Evolutionary conservation across 305 asterid species (phyloP).

Genomic region (Nicotiana rustica): DNA sequence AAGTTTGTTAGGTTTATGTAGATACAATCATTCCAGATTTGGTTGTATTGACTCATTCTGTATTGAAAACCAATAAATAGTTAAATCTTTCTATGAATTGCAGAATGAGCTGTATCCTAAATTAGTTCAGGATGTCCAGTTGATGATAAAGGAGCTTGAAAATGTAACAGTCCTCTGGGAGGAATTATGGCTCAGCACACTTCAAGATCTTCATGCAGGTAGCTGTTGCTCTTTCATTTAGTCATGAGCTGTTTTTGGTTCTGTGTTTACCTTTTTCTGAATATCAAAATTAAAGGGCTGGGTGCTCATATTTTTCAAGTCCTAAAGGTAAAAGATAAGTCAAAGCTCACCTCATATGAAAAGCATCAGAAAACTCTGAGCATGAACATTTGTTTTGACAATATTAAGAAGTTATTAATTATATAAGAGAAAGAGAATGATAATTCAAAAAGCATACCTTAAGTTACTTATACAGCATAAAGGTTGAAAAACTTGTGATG

Average conservation of each 20-base stretch:
- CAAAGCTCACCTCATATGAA: background rate
- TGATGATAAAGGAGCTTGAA: conserved; percentile 96
- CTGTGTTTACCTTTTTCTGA: conserved; percentile 32
- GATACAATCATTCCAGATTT: conserved; percentile 18
- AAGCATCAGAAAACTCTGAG: conserved; percentile 20
- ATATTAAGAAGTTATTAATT: conserved; percentile 12
- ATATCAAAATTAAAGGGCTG: conserved; percentile 21
- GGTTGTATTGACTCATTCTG: background rate
- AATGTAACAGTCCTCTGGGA: conserved; percentile 99
- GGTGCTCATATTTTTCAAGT: conserved; percentile 21
- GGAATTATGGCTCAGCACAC: conserved; percentile 99
- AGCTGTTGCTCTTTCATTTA: conserved; percentile 25
- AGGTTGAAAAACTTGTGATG: conserved; percentile 26
- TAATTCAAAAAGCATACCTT: conserved; percentile 22
- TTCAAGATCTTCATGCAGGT: conserved; percentile 99
- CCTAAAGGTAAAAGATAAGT: conserved; percentile 2
- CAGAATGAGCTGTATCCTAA: conserved; percentile 91
- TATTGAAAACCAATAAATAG: background rate
- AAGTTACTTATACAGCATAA: background rate
- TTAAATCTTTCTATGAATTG: conserved; percentile 39
- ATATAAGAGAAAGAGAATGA: conserved; percentile 13
- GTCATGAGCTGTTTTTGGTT: conserved; percentile 16
- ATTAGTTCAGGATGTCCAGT: conserved; percentile 88
- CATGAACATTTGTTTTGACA: conserved; percentile 15
- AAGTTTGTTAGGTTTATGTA: conserved; percentile 27